Conservation (phyloP, 2,329 filamentous ascomycete species). For the Aspergillus proliferans region DNA sequence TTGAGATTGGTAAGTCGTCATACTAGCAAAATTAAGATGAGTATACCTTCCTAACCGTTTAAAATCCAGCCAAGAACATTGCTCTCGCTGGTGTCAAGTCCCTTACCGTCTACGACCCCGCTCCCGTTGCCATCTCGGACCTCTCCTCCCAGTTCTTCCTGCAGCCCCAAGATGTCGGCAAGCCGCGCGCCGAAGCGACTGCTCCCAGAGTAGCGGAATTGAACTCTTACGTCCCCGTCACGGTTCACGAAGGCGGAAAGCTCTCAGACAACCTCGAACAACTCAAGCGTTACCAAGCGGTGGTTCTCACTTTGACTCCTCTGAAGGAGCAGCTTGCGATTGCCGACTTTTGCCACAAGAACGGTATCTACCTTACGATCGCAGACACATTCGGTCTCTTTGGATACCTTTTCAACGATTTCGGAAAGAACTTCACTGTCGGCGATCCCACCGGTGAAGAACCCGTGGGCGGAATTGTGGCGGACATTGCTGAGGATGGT, state of each 20-base stretch:
- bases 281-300: conserved; percentile 84
- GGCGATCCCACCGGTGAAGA: conserved; percentile 88
- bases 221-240: conserved; percentile 91
- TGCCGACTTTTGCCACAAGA: conserved; percentile 87
- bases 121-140: conserved; percentile 75
- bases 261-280: conserved; percentile 70
- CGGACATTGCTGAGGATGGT: conserved; percentile 81
- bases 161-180: conserved; percentile 78
- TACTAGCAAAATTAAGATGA: neutral
- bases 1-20: conserved; percentile 63
- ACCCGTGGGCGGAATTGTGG: conserved; percentile 79
- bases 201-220: conserved; percentile 87
- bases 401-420: conserved; percentile 93
- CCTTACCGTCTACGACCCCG: conserved; percentile 84
- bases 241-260: conserved; percentile 59
- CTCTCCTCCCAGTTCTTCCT: conserved; percentile 98
- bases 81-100: conserved; percentile 98
- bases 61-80: conserved; percentile 61
- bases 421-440: conserved; percentile 87
- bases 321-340: conserved; percentile 75
- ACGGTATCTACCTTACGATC: conserved; percentile 83
- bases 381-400: conserved; percentile 91
- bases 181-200: conserved; percentile 79
- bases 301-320: conserved; percentile 81
- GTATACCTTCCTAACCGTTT: neutral